Evolutionary conservation across 352 stramenopile species (phyloP), one percentile per base, ranked within the genome.

Genomic region (Phytophthora tentaculata): DNA sequence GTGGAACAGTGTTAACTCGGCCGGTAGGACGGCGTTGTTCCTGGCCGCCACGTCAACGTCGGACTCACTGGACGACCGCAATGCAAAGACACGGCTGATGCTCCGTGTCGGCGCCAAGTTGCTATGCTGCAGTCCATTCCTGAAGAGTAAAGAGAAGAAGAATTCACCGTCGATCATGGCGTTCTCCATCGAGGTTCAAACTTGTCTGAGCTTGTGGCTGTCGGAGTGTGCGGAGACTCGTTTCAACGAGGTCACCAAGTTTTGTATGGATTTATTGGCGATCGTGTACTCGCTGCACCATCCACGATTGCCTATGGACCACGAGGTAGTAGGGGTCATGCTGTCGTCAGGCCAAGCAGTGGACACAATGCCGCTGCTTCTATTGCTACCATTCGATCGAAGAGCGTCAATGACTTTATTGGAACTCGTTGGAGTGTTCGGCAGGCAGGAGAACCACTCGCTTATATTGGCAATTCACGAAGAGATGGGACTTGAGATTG

Each of bases 31-130:
- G 23, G 37, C 63, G 14, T 24, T 65, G 48, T 56, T 70, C 37
- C 6, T 65, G n/a, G 55, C 47, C 20, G 55, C 35, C 8, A 65
- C 39, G 1, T 61, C 48, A 17, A 22, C 23, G 19, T 52, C 37
- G 13, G 39, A 45, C 39, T 45, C 39, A 16, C 44, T 59, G 26
- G 41, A 20, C 16, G 14, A 61, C 10, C 58, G 59, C 19, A 32
- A 48, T 13, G 45, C 39, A 19, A 73, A 69, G 59, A 59, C 58
- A 5, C 37, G 22, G n/a, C 3, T 68, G 22, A 45, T 73, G n/a
- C 3, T 69, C 47, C 53, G 53, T 23, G 24, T 14, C 22, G 54
- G 55, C 4, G 66, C 48, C 13, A 53, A 20, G 26, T 13, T 73
- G 2, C 32, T 73, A 6, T 45, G 51, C 2, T 19, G 13, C 20